A percentile compares a stretch with the other conserved stretches of the same genome.
Evolutionary conservation across 805 yeast genomes (phyloP).

Genomic region (Tetrapisispora pingtungensis): DNA sequence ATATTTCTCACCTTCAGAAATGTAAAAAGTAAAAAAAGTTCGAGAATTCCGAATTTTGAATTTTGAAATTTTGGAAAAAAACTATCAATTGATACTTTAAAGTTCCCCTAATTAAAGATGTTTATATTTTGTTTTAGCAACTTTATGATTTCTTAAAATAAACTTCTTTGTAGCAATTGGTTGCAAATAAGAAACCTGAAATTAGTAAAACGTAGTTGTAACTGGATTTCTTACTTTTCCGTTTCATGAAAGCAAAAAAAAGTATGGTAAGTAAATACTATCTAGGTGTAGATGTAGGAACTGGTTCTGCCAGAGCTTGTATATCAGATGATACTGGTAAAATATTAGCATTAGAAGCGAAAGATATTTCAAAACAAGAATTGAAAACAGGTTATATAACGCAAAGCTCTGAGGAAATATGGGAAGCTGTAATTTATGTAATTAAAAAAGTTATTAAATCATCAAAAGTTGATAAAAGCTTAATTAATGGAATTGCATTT

Average conservation of each 20-base stretch:
- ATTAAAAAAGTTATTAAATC: constrained; percentile 66
- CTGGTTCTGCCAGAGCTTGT: constrained; percentile 95
- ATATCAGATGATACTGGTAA: constrained; percentile 76
- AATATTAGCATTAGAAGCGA: constrained; percentile 67
- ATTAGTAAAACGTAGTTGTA: too few species aligned
- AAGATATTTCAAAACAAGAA: constrained; percentile 70
- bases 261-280: constrained; percentile 29
- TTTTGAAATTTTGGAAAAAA: too few species aligned
- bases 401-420: constrained; percentile 83
- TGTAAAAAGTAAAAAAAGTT: too few species aligned
- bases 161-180: too few species aligned
- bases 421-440: constrained; percentile 80
- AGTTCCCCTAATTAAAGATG: too few species aligned
- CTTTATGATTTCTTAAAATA: too few species aligned
- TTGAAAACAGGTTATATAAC: constrained; percentile 65
- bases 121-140: too few species aligned
- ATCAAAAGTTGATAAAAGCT: constrained; percentile 56
- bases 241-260: neutral
- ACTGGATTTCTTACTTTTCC: too few species aligned
- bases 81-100: too few species aligned
- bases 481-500: constrained; percentile 81
- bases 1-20: too few species aligned
- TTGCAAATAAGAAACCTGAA: too few species aligned
- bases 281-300: constrained; percentile 92
- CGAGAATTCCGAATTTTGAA: too few species aligned